phyloP scores from a whole-genome alignment of 495 filamentous ascomycete species.

The Oleoguttula mirabilis region DNA sequence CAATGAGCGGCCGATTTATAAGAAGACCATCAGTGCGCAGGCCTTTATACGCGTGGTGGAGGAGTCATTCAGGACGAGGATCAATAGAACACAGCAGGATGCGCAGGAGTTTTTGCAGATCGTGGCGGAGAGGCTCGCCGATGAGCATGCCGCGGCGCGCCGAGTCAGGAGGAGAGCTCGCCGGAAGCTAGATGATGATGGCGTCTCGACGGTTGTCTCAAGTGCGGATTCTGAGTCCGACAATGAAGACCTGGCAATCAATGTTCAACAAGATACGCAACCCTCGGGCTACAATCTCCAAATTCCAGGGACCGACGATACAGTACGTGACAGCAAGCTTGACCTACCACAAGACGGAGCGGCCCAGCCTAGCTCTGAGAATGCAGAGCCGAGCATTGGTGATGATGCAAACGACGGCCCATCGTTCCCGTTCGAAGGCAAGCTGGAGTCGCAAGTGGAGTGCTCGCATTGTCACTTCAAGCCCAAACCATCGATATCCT shows the following conservation, averaged over 20 bases:
- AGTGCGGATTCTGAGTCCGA: background rate
- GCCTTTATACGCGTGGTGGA: slow-evolving; percentile 72
- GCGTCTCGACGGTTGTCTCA: too few species aligned
- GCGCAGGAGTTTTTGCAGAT: slow-evolving; percentile 97
- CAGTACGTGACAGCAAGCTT: slow-evolving; percentile 6
- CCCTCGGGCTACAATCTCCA: too few species aligned
- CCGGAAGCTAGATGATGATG: slow-evolving; percentile 20
- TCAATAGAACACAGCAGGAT: slow-evolving; percentile 92
- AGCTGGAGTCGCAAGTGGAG: slow-evolving; percentile 81
- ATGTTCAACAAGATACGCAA: background rate
- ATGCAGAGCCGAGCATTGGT: background rate
- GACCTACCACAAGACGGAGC: background rate
- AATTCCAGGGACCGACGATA: background rate
- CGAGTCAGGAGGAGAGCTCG: slow-evolving; percentile 59
- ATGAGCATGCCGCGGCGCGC: slow-evolving; percentile 81
- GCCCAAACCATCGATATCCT: slow-evolving; percentile 66
- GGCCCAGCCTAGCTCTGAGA: background rate
- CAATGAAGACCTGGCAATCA: background rate
- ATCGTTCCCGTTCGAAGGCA: slow-evolving; percentile 77
- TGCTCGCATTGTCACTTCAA: slow-evolving; percentile 82
- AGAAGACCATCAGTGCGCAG: slow-evolving; percentile 81
- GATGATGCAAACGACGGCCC: slow-evolving; percentile 41
- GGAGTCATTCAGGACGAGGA: slow-evolving; percentile 71
- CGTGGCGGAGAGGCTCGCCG: slow-evolving; percentile 77
- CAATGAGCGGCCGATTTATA: slow-evolving; percentile 87